These are phyloP conservation scores for Tritrichomonas foetus DNA, from an alignment of 208 protist species.

Conservation along the genomic window DNA sequence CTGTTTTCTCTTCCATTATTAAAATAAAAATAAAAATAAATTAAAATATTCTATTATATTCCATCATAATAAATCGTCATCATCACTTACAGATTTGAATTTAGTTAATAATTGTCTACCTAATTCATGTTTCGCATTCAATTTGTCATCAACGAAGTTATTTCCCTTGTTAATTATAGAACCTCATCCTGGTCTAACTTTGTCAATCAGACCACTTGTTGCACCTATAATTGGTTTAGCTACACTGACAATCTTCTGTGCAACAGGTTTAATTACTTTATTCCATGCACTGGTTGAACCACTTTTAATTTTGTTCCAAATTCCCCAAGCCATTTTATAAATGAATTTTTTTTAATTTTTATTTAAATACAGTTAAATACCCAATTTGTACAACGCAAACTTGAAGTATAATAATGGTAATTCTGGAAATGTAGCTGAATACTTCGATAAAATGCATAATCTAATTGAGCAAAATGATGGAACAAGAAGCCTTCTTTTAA, in stretches of 20 bases:
- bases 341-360: neutral
- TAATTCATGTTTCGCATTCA: no score
- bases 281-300: neutral
- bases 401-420: neutral
- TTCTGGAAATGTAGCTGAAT: neutral
- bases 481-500: neutral
- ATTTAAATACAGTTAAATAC: neutral
- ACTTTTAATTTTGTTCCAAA: neutral
- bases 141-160: no score
- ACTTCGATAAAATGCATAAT: neutral
- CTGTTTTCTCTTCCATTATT: no score
- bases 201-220: neutral
- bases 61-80: no score
- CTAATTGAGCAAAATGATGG: neutral
- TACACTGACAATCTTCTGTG: no score
- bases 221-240: neutral
- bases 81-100: no score
- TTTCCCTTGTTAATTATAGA: neutral
- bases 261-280: neutral
- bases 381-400: neutral
- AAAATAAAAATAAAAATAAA: no score
- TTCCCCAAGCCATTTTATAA: neutral
- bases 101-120: no score
- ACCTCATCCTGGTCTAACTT: neutral
- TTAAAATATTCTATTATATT: no score